phyloP scores from a whole-genome alignment of 2,329 filamentous ascomycete species.

The Ophiobolus disseminans region DNA sequence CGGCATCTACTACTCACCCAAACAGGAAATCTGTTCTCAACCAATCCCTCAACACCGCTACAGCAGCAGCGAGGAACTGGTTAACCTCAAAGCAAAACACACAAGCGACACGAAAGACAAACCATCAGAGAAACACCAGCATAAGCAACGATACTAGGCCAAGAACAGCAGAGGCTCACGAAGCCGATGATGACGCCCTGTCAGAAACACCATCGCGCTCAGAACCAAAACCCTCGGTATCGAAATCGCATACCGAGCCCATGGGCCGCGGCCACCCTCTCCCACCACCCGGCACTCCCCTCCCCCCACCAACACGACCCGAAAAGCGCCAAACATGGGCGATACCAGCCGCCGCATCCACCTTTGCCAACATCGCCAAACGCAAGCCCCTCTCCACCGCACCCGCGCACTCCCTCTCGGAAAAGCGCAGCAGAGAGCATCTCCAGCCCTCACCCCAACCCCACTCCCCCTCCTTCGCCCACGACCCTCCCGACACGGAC shows the following conservation, averaged over 20 bases:
- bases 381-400: conserved; percentile 63
- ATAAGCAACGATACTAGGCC: conserved; percentile 14
- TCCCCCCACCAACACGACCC: conserved; percentile 72
- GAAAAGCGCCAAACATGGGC: conserved; percentile 59
- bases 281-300: conserved; percentile 79
- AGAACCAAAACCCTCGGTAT: conserved; percentile 10
- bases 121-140: conserved; percentile 17
- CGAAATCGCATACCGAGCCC: conserved; percentile 63
- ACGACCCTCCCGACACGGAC: background rate
- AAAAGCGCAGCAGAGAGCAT: conserved; percentile 16
- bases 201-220: conserved; percentile 5
- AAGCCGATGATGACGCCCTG: conserved; percentile 11
- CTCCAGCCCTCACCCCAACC: conserved; percentile 12
- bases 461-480: background rate
- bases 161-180: conserved; percentile 17
- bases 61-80: conserved; percentile 68
- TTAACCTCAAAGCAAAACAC: conserved; percentile 56
- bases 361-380: conserved; percentile 59
- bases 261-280: conserved; percentile 84
- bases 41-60: conserved; percentile 55
- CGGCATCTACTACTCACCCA: conserved; percentile 10
- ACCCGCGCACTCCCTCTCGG: conserved; percentile 4
- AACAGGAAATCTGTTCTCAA: conserved; percentile 39
- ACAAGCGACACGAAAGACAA: conserved; percentile 10
- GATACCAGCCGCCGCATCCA: conserved; percentile 56